A percentile compares a stretch with the other conserved stretches of the same genome.
Conservation (phyloP, 257 asterid species). For the Oldenlandia corymbosa region DNA sequence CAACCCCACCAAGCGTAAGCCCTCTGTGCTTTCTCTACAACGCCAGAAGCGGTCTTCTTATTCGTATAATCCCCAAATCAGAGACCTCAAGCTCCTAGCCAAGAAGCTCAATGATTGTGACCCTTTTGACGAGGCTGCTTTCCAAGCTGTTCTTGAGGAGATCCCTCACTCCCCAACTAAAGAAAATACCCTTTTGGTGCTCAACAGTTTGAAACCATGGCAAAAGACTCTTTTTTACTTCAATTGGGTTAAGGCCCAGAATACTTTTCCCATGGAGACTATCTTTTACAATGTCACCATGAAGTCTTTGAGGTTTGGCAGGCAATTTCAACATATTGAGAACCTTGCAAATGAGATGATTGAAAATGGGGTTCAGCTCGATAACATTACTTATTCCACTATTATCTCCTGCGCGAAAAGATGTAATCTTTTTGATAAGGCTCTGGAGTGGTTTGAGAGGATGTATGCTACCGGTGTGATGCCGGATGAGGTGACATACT, state of each 20-base stretch:
- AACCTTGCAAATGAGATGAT: constrained; percentile 77
- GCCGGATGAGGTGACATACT: constrained; percentile 98
- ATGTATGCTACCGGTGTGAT: constrained; percentile 90
- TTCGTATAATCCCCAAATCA: constrained; percentile 59
- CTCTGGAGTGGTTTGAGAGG: constrained; percentile 96
- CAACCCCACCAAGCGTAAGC: constrained; percentile 80
- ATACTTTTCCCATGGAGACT: constrained; percentile 66
- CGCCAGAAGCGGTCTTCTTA: constrained; percentile 68
- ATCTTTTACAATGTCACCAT: constrained; percentile 83
- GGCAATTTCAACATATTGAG: constrained; percentile 74
- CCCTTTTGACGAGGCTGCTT: constrained; percentile 42
- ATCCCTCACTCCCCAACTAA: constrained; percentile 52
- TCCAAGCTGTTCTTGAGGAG: constrained; percentile 45
- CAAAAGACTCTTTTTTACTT: constrained; percentile 61
- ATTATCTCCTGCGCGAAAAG: constrained; percentile 84
- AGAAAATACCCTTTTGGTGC: constrained; percentile 71
- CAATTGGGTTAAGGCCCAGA: constrained; percentile 62
- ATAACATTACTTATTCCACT: constrained; percentile 89
- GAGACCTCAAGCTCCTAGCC: constrained; percentile 58
- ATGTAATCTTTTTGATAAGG: constrained; percentile 76
- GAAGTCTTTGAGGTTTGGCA: constrained; percentile 83
- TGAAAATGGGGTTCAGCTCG: constrained; percentile 56
- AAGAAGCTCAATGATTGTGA: constrained; percentile 56
- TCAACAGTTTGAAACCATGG: constrained; percentile 62
- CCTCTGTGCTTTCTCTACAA: constrained; percentile 72